Base-by-base conservation (phyloP, 768 basidiomycete genomes). In the Boletus subcaerulescens region DNA sequence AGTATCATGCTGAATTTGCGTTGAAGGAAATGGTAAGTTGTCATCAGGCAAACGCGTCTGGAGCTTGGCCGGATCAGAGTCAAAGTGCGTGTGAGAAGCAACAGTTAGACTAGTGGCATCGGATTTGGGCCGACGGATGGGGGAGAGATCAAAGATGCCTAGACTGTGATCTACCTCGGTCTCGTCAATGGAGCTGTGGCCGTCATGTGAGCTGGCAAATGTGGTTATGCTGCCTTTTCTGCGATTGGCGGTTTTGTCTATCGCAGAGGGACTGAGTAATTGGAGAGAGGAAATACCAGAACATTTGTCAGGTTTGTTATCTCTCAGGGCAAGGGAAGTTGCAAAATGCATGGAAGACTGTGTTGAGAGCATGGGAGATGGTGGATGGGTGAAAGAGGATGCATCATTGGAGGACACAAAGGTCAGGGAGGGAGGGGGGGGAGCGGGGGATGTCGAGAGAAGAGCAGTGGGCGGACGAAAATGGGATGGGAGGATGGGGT, bases 351-450 rank as follows among this genome's bases (percentile, higher is more conserved):
- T 77, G 0, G 82, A 82, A 3, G 86, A 87, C 15, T 76, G 78
- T 3, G 77, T 80, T 0, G 91, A 89, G 11, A 89, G 76, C 0
- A 91, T 91, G 1, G 90, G 91, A 0, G 90, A 92, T 0, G 90
- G 89, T 0, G 90, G 90, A 1, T 71, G 68, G 12, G 57, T 52
- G 9, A 69, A 63, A 1, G 70, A 78, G 22, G 73, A 72, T 38
- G 72, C 75, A 42, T 79, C 79, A n/a, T 78, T 74, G 0, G 73
- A 76, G 8, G 74, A 73, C 2, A 76, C 68, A 3, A 59, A 60
- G 0, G 68, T 68, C 0, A 70, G 61, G 15, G 70, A 65, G 1
- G 72, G 63, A 0, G n/a, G 73, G 70, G 8, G 62, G 60, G 0
- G 71, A 71, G 33, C 67, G 65, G 36, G 61, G 36, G 2, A 53